phyloP scores from a whole-genome alignment of 2,329 filamentous ascomycete genomes.

The Claviceps cyperi region DNA sequence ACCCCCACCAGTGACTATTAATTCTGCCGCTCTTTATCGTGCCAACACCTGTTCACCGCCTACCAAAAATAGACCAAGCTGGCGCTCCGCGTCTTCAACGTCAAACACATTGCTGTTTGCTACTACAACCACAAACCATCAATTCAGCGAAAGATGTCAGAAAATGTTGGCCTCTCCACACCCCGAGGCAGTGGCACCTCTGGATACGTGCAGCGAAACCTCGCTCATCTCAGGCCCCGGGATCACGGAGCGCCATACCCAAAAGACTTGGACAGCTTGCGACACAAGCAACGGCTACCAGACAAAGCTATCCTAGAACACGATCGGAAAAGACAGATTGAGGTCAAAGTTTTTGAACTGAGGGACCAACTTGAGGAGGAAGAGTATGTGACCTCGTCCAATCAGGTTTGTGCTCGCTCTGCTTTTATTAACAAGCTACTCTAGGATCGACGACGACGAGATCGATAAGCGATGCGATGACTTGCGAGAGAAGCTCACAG shows the following conservation, averaged over 20 bases:
- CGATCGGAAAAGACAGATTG: conserved; percentile 77
- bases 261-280: conserved; percentile 51
- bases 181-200: conserved; percentile 92
- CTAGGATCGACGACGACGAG: conserved; percentile 69
- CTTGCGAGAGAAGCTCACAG: conserved; percentile 25
- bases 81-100: not conserved
- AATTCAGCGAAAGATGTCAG: conserved; percentile 50
- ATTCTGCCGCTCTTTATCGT: conserved; percentile 13
- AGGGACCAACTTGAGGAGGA: conserved; percentile 86
- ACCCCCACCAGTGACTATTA: conserved; percentile 12
- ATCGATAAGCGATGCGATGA: conserved; percentile 53
- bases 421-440: conserved; percentile 6
- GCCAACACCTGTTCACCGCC: conserved; percentile 11
- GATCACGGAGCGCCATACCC: conserved; percentile 68
- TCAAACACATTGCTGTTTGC: not conserved
- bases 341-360: conserved; percentile 86
- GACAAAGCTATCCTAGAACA: conserved; percentile 91
- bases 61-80: not conserved
- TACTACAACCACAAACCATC: not conserved
- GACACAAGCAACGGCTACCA: conserved; percentile 67
- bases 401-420: not conserved
- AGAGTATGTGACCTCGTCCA: conserved; percentile 33
- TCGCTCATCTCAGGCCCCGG: conserved; percentile 74
- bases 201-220: conserved; percentile 93
- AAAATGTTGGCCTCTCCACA: conserved; percentile 91